Evolutionary conservation across 1,284 basidiomycete genomes (phyloP), one percentile per base, ranked within the genome.

Genomic region (Ustilago shanxiensis): DNA sequence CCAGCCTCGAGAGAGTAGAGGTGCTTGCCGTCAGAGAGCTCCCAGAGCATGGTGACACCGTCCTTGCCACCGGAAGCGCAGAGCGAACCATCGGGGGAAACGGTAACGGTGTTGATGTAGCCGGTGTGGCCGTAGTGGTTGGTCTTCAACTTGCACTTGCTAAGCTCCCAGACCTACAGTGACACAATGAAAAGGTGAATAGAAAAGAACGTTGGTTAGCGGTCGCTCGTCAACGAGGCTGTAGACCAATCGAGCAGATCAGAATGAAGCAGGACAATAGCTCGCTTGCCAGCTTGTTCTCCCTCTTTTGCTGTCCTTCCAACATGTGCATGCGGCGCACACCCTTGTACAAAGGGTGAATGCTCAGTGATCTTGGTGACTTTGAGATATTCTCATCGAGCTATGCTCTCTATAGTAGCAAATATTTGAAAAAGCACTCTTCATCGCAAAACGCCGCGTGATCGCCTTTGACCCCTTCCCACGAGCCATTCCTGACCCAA

Each of bases 111-210:
- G 91, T 97, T 98, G 89, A 99, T 95, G 91, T 98, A 99, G 82
- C 97, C 97, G 61, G 94, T 97, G 91, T 99, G 97, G 83, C 97
- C 97, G 87, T 93, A 95, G 91, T 99, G 97, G 92, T 98, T 98
- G 88, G 96, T 98, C 91, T 96, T 95, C 87, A 99, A 91, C 90
- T 98, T 98, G 93, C 97, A 99, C 89, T 98, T 98, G 88, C 93
- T 94, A 74, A 99, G 93, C 88, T 99, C 97, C 97, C 97, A 99
- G 80, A 99, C 96, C 96, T 99, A 61, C 24, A 11, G 28, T 47
- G 14, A 95, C 98, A 65, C 20, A 14, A 37, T 41, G 44, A 14
- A 29, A 55, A 37, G 57, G 53, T 10, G 18, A 39, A 47, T 28
- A 31, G 24, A 49, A 8, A 37, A 37, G 10, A 55, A 33, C 5